phyloP scores from a whole-genome alignment of 805 yeast genomes.

The Nakazawaea peltata region DNA sequence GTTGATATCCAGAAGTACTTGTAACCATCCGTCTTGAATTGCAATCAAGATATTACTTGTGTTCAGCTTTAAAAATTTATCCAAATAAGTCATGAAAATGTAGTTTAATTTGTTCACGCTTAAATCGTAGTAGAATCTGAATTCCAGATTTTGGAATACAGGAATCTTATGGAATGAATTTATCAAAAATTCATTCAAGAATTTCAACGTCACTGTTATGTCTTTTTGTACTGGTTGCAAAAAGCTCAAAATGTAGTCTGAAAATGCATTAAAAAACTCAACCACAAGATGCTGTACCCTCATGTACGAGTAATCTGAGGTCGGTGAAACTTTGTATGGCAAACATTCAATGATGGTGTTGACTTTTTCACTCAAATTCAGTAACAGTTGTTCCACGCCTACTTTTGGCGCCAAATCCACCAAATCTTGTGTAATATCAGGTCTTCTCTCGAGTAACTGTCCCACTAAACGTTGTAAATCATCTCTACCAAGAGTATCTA shows the following conservation, averaged over 20 bases:
- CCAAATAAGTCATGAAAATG: conserved; percentile 19
- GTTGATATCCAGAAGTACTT: conserved; percentile 20
- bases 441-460: conserved; percentile 48
- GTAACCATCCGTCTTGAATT: conserved; percentile 24
- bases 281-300: conserved; percentile 61
- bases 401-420: conserved; percentile 49
- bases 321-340: conserved; percentile 70
- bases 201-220: conserved; percentile 45
- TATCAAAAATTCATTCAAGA: conserved; percentile 53
- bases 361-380: conserved; percentile 38
- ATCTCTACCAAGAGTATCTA: conserved; percentile 59
- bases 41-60: conserved; percentile 23
- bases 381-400: conserved; percentile 41
- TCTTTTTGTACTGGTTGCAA: conserved; percentile 64
- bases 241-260: conserved; percentile 67
- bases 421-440: conserved; percentile 50
- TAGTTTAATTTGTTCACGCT: conserved; percentile 25
- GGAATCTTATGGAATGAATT: conserved; percentile 57
- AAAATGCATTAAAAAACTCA: conserved; percentile 62
- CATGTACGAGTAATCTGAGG: conserved; percentile 68
- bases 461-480: conserved; percentile 45
- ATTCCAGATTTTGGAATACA: conserved; percentile 49
- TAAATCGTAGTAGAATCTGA: conserved; percentile 32
- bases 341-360: conserved; percentile 37
- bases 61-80: conserved; percentile 20